A percentile compares a stretch with the other conserved stretches of the same genome.
phyloP scores from a whole-genome alignment of 768 basidiomycete genomes.

The Leccinum ochraceum region DNA sequence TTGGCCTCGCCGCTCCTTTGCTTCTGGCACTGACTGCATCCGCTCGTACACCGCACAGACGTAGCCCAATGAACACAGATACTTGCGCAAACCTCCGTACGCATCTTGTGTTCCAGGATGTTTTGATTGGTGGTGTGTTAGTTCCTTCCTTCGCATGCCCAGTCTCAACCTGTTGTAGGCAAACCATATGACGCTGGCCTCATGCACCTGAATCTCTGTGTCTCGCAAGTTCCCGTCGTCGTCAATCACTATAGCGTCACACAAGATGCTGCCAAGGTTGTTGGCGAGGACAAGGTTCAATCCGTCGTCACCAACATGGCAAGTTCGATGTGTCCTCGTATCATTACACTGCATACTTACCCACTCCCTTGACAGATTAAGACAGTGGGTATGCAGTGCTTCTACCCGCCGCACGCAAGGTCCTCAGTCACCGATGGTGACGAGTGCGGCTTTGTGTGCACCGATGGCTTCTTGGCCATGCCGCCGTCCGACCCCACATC shows the following conservation, averaged over 20 bases:
- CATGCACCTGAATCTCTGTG: conserved; percentile 32
- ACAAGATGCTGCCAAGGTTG: conserved; percentile 22
- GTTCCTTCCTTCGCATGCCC: too few species aligned
- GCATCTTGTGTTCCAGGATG: conserved; percentile 21
- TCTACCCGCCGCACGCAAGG: conserved; percentile 33
- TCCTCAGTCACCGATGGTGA: conserved; percentile 18
- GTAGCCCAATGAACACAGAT: conserved; percentile 7
- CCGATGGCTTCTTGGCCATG: conserved; percentile 28
- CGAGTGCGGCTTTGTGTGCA: conserved; percentile 34
- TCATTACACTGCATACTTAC: neutral
- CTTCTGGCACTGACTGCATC: conserved; percentile 16
- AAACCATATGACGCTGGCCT: conserved; percentile 25
- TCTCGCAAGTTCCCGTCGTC: conserved; percentile 28
- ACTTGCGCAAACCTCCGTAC: conserved; percentile 18
- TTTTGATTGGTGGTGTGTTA: conserved; percentile 11
- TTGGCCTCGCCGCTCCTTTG: conserved; percentile 19
- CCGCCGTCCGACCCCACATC: conserved; percentile 18
- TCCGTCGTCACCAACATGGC: conserved; percentile 27
- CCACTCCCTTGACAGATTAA: conserved; percentile 24
- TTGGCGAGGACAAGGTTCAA: conserved; percentile 26
- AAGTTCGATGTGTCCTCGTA: neutral
- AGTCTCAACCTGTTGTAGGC: conserved; percentile 8
- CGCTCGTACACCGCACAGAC: conserved; percentile 18
- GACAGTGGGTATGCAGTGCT: conserved; percentile 25
- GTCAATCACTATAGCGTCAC: conserved; percentile 25